Conservation (phyloP, 192 early-diverging fungal species). For the Coemansia sp. region DNA sequence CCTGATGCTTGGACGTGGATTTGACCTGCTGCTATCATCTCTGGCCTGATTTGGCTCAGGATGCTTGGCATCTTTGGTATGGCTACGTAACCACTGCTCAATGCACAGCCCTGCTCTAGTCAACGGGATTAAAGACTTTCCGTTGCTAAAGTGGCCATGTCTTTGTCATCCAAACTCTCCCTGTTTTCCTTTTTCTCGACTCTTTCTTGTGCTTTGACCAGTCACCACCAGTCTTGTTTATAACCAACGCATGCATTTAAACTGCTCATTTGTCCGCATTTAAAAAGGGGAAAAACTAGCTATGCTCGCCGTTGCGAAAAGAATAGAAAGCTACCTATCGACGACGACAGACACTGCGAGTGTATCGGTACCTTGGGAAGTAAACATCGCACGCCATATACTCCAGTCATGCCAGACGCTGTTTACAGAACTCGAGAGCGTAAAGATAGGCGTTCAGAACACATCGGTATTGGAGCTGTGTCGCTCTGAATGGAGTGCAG, state of each 20-base stretch:
- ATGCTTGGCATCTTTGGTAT: too few species aligned
- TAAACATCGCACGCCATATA: constrained; percentile 21
- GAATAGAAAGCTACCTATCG: constrained; percentile 24
- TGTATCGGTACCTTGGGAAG: constrained; percentile 7
- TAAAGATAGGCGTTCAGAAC: constrained; percentile 13
- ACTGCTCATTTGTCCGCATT: neutral
- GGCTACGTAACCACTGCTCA: too few species aligned
- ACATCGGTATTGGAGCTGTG: constrained; percentile 10
- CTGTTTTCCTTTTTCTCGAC: neutral
- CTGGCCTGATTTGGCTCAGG: too few species aligned
- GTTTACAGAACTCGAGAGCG: constrained; percentile 23
- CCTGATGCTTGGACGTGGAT: too few species aligned
- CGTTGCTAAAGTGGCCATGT: too few species aligned
- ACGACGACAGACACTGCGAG: neutral
- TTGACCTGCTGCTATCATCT: too few species aligned
- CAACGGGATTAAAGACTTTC: too few species aligned
- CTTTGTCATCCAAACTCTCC: neutral
- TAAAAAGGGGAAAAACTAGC: neutral
- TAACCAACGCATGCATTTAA: neutral
- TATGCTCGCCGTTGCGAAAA: constrained; percentile 13
- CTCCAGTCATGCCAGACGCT: constrained; percentile 36
- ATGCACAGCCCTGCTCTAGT: too few species aligned
- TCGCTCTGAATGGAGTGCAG: constrained; percentile 18
- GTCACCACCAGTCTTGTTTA: neutral
- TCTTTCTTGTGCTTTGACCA: too few species aligned